Base-by-base conservation (phyloP, 1,284 basidiomycete genomes). In the Rhodofomes roseus region DNA sequence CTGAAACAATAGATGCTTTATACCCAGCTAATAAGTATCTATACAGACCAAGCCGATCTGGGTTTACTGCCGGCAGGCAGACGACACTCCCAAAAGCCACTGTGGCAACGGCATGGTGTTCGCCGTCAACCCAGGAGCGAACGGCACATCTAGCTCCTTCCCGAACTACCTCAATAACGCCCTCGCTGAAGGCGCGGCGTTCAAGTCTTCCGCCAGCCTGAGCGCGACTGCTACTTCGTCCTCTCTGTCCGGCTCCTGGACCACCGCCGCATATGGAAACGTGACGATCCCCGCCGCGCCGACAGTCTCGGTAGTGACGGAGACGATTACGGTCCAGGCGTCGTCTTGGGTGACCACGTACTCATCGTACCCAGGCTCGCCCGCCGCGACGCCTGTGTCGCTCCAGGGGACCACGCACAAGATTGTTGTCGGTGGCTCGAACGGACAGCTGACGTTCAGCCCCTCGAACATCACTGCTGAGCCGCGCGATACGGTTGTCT, bases 101-200 rank as follows among this genome's bases (percentile, higher is more conserved):
- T 88, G 86, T 64, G 82, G 83, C 56, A 65, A 71, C 55, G 85
- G 84, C 66, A 86, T 87, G 85, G 83, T 87, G 40, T 86, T 86
- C 65, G 79, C 84, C 27, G 77, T 87, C 65, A 87, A 87, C 72
- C 83, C 82, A 66, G 82, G 82, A 25, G 60, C 71, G 2, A 79
- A 81, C 58, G 82, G 79, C 55, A 62, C 76, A 25, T 67, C 78
- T 52, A 86, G 83, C 72, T 83, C 83, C 6, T 85, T 85, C 74
- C 74, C 74, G 40, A 78, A 77, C 65, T 86, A 86, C 77, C 81
- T 82, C 74, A 71, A 77, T 23, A 61, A 79, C 41, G 85, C 84
- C 25, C 70, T 83, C 44, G 79, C 77, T 12, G 70, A 81, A 54
- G 84, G 83, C 60, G 76, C 78, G 7, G 71, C 74, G 56, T 76